Base-by-base conservation (phyloP, 139 green algal species). In the Micractinium sp. region DNA sequence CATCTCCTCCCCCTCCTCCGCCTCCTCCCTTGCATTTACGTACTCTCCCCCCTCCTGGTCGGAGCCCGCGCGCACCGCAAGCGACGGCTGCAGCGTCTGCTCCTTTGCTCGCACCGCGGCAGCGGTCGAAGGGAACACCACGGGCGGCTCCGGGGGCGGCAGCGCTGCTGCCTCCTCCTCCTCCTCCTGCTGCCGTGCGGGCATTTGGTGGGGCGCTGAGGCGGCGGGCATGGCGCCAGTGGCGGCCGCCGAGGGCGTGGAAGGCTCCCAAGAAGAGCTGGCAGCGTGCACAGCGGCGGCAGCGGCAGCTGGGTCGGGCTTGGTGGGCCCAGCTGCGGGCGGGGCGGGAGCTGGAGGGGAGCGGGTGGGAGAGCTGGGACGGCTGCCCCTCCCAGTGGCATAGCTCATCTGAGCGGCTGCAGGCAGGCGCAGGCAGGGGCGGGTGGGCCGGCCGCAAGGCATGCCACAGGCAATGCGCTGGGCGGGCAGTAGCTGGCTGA, bases 21-120 rank as follows among this genome's bases (percentile, higher is more conserved):
- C 82, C 19, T 63, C 82, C 23, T 33, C 35, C 20, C 63, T 71
- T 25, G 20, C 47, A 31, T 5, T 5, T 9, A 53, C 20, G 14
- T 71, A 71, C 20, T 12, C 63, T 25, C 63, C 63, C 20, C 63
- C 63, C 77, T 35, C n/a, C 38, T 0, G 16, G 77, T 36, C 56
- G 22, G 15, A n/a, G 29, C 38, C 77, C 38, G 77, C 38, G 14
- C 77, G 20, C 22, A 23, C 77, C 35, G 29, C 71, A 35, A 60
- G 75, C n/a, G 75, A 36, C 36, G 23, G 75, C 75, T 60, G 75
- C 41, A 84, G 29, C 1, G 22, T 31, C 78, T 84, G 61, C 61
- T 87, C 82, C 56, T 87, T 77, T 2, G 53, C 66, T 1, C 82
- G 35, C 82, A 77, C 82, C n/a, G 82, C 82, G 2, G 82, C 82